These are phyloP conservation scores for Candida krabiensis DNA, from an alignment of 805 yeast species.

Conservation along the genomic window DNA sequence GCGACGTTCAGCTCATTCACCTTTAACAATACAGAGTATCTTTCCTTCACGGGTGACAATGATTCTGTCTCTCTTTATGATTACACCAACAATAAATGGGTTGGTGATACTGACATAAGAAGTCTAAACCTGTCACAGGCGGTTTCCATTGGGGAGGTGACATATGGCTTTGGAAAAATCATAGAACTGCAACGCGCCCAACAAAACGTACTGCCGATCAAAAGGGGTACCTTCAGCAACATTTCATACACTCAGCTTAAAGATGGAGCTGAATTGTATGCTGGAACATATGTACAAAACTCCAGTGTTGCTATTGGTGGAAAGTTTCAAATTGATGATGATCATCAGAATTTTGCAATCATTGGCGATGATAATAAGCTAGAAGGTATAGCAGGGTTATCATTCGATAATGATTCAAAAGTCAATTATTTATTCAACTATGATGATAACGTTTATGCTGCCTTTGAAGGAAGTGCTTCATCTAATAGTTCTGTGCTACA, in stretches of 20 bases:
- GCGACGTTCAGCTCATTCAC: conserved; percentile 25
- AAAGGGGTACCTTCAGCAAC: conserved; percentile 4
- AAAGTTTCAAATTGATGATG: conserved; percentile 37
- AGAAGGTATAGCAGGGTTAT: conserved; percentile 14
- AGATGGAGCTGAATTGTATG: conserved; percentile 17
- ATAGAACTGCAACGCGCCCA: conserved; percentile 19
- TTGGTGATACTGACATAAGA: conserved; percentile 25
- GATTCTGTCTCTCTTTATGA: conserved; percentile 38
- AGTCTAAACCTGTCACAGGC: conserved; percentile 34
- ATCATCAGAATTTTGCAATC: conserved; percentile 19
- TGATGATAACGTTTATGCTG: conserved; percentile 43
- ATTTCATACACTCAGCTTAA: neutral
- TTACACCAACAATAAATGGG: conserved; percentile 37
- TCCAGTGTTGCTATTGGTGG: conserved; percentile 62
- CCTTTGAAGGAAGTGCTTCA: conserved; percentile 40
- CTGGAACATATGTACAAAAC: conserved; percentile 48
- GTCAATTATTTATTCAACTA: conserved; percentile 36
- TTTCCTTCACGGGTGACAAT: conserved; percentile 36
- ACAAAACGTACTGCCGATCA: conserved; percentile 15
- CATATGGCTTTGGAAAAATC: conserved; percentile 23
- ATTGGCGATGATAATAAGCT: conserved; percentile 15
- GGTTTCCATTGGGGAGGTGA: conserved; percentile 10
- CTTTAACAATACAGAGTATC: conserved; percentile 40
- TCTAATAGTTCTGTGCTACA: conserved; percentile 24
- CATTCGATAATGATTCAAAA: conserved; percentile 20